These are phyloP conservation scores for Pythium pyrilobum DNA, from an alignment of 352 stramenopile species.

Conservation along the genomic window DNA sequence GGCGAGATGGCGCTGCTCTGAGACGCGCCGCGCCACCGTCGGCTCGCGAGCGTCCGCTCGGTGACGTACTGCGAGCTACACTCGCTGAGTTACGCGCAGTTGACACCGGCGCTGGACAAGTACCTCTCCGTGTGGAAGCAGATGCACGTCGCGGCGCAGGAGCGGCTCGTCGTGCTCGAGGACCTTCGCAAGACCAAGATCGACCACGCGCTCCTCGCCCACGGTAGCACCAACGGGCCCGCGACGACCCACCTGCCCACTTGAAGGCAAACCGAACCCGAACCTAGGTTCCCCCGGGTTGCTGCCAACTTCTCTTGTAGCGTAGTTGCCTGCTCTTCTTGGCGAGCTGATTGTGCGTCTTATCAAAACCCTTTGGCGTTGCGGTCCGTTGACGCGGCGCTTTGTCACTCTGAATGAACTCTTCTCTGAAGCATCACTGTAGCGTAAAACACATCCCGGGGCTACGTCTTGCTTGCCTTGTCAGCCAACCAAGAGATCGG, in stretches of 20 bases:
- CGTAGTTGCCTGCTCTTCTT: too few species aligned
- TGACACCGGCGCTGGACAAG: slow-evolving; percentile 5
- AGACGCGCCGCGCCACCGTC: not conserved
- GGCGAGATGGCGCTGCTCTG: slow-evolving; percentile 60
- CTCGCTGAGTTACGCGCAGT: slow-evolving; percentile 10
- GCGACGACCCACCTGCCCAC: not conserved
- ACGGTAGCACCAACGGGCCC: not conserved
- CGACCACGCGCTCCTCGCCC: not conserved
- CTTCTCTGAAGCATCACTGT: too few species aligned
- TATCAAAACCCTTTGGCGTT: too few species aligned
- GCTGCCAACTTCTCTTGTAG: too few species aligned
- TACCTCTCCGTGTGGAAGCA: slow-evolving; percentile 1
- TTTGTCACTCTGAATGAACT: too few species aligned
- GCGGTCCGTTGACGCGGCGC: too few species aligned
- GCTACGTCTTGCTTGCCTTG: too few species aligned
- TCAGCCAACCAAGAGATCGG: too few species aligned
- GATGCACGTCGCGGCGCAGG: not conserved
- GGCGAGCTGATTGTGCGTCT: too few species aligned
- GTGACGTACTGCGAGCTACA: slow-evolving; percentile 13
- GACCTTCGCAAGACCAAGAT: not conserved
- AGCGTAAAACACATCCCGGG: too few species aligned
- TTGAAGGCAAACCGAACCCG: not conserved
- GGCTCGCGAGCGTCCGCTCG: slow-evolving; percentile 2
- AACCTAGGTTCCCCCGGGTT: too few species aligned
- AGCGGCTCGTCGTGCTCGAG: not conserved